These are phyloP conservation scores for Linum lewisii DNA, from an alignment of 345 rosid genomes.

Conservation along the genomic window DNA sequence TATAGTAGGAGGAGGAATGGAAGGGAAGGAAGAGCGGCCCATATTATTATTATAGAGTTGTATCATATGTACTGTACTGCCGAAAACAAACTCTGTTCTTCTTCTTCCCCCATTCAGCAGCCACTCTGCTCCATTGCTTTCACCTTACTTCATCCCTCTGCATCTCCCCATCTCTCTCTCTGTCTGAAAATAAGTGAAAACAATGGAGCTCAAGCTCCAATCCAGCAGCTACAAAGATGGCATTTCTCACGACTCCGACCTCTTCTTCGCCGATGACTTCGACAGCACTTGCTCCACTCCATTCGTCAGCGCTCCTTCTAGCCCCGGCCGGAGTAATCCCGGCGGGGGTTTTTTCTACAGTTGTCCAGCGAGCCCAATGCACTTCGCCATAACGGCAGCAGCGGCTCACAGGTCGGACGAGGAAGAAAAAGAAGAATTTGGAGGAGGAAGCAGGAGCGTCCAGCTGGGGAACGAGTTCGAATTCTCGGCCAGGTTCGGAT, in stretches of 20 bases:
- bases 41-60: not conserved
- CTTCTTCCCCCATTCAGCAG: not conserved
- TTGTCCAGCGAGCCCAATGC: slow-evolving; percentile 95
- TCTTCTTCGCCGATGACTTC: slow-evolving; percentile 20
- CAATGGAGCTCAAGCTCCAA: slow-evolving; percentile 26
- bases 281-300: slow-evolving; percentile 90
- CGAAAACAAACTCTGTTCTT: not conserved
- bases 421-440: not conserved
- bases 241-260: slow-evolving; percentile 4
- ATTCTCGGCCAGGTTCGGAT: slow-evolving; percentile 53
- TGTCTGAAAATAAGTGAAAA: not conserved
- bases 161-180: not conserved
- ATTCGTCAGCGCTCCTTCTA: slow-evolving; percentile 92
- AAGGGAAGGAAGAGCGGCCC: not conserved
- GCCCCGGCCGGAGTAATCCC: slow-evolving; percentile 52
- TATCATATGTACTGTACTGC: not conserved
- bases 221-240: slow-evolving; percentile 10
- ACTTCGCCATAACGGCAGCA: slow-evolving; percentile 41
- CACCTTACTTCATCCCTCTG: too few relatives aligned
- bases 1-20: too few relatives aligned
- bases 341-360: slow-evolving; percentile 73
- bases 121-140: too few relatives aligned
- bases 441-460: not conserved
- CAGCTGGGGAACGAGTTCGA: slow-evolving; percentile 67
- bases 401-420: slow-evolving; percentile 6